Evolutionary conservation across 495 filamentous ascomycete genomes (phyloP).

Genomic region (Ramalina intermedia): DNA sequence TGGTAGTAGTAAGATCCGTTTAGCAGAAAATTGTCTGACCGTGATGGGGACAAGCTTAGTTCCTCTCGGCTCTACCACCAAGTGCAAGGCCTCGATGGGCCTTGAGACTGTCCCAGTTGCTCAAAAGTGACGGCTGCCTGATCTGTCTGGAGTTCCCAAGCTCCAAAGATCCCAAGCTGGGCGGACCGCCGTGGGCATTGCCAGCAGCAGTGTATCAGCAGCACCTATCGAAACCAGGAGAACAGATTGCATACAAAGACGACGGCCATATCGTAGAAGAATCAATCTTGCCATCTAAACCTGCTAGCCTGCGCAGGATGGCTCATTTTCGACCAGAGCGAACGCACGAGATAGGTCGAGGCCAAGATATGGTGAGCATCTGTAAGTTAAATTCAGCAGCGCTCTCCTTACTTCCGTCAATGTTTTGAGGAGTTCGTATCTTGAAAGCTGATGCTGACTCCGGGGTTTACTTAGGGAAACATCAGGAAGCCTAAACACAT

Average conservation of each 20-base stretch:
- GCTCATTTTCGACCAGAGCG: slow-evolving; percentile 50
- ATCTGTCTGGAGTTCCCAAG: slow-evolving; percentile 76
- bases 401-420: not conserved
- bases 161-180: slow-evolving; percentile 43
- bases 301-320: slow-evolving; percentile 40
- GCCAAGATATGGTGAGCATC: slow-evolving; percentile 43
- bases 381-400: slow-evolving; percentile 20
- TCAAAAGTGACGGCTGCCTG: slow-evolving; percentile 45
- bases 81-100: slow-evolving; percentile 56
- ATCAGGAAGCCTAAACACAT: not conserved
- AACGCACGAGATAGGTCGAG: slow-evolving; percentile 52
- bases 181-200: slow-evolving; percentile 58
- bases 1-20: not conserved
- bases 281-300: slow-evolving; percentile 23
- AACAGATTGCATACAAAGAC: slow-evolving; percentile 45
- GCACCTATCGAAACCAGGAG: slow-evolving; percentile 51
- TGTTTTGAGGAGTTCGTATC: not conserved
- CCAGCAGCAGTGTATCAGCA: slow-evolving; percentile 48
- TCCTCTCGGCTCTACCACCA: slow-evolving; percentile 63
- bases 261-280: slow-evolving; percentile 38
- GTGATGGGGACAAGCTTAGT: slow-evolving; percentile 30
- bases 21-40: not conserved
- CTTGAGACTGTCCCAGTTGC: slow-evolving; percentile 45
- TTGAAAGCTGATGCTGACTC: not conserved
- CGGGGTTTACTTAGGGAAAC: too few species aligned